These are phyloP conservation scores for Daldinia childiae DNA, from an alignment of 495 filamentous ascomycete genomes.

Conservation along the genomic window DNA sequence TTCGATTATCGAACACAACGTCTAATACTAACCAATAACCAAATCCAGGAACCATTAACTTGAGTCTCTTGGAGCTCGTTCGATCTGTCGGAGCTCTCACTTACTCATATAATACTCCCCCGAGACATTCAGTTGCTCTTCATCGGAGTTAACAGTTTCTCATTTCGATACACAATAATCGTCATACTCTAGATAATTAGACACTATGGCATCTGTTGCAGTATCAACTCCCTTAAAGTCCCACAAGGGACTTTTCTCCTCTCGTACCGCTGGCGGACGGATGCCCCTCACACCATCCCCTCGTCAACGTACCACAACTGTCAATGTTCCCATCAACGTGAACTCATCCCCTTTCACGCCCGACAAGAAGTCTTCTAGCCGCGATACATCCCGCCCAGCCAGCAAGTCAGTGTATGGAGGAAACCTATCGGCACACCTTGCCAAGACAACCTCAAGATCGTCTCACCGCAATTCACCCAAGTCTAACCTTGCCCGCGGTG, in stretches of 20 bases:
- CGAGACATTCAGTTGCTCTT: slow-evolving; percentile 63
- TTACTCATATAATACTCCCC: slow-evolving; percentile 37
- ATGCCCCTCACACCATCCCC: slow-evolving; percentile 96
- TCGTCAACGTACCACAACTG: slow-evolving; percentile 57
- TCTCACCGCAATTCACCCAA: slow-evolving; percentile 83
- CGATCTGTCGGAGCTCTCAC: slow-evolving; percentile 57
- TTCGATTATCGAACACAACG: slow-evolving; percentile 62
- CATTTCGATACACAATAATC: slow-evolving; percentile 46
- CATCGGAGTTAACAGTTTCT: slow-evolving; percentile 47
- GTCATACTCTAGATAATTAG: slow-evolving; percentile 46
- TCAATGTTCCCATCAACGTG: slow-evolving; percentile 61
- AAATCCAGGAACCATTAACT: slow-evolving; percentile 70
- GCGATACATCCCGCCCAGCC: slow-evolving; percentile 60
- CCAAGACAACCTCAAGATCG: slow-evolving; percentile 69
- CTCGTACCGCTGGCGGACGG: slow-evolving; percentile 90
- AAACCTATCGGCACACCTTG: slow-evolving; percentile 78
- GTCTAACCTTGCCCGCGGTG: slow-evolving; percentile 85
- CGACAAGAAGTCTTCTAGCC: slow-evolving; percentile 62
- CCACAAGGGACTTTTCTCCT: slow-evolving; percentile 90
- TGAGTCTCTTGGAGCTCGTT: slow-evolving; percentile 70
- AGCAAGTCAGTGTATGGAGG: slow-evolving; percentile 76
- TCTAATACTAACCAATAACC: slow-evolving; percentile 58
- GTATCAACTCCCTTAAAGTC: slow-evolving; percentile 94
- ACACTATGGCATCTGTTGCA: slow-evolving; percentile 84
- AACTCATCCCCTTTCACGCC: slow-evolving; percentile 83